A percentile compares a stretch with the other conserved stretches of the same genome.
Evolutionary conservation across 805 yeast genomes (phyloP).

Genomic region (Wickerhamomyces bovis): DNA sequence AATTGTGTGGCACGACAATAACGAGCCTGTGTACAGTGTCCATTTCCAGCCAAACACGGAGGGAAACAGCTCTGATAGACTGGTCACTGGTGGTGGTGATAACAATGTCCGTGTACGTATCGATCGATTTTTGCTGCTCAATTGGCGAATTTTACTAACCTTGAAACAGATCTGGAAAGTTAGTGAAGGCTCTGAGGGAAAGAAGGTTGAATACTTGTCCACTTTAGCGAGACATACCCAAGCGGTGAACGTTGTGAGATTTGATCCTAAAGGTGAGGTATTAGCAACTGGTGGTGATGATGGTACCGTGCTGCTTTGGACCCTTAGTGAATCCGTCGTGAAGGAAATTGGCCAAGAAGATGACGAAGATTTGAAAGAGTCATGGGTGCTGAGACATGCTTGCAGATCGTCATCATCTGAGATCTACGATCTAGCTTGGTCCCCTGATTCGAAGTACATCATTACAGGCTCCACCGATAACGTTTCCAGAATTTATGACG

Average conservation of each 20-base stretch:
- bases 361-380: constrained; percentile 56
- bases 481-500: constrained; percentile 61
- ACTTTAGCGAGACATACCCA: constrained; percentile 86
- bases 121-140: constrained; percentile 7
- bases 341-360: constrained; percentile 49
- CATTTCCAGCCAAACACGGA: constrained; percentile 47
- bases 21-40: constrained; percentile 65
- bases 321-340: constrained; percentile 43
- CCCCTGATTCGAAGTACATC: constrained; percentile 71
- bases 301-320: constrained; percentile 84
- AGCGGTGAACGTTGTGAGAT: constrained; percentile 88
- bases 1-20: constrained; percentile 71
- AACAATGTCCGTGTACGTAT: constrained; percentile 61
- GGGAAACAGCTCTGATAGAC: constrained; percentile 32
- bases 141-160: constrained; percentile 3
- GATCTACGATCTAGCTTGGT: constrained; percentile 90
- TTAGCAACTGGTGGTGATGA: constrained; percentile 95
- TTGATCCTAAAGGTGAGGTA: constrained; percentile 59
- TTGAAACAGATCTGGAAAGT: constrained; percentile 28
- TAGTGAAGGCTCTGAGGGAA: constrained; percentile 15
- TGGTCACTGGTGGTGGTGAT: constrained; percentile 94
- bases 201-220: constrained; percentile 63
- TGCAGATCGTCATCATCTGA: constrained; percentile 63
- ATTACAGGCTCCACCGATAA: constrained; percentile 94
- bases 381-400: constrained; percentile 63